Evolutionary conservation across 257 asterid genomes (phyloP).

Genomic region (Gentiana straminea): DNA sequence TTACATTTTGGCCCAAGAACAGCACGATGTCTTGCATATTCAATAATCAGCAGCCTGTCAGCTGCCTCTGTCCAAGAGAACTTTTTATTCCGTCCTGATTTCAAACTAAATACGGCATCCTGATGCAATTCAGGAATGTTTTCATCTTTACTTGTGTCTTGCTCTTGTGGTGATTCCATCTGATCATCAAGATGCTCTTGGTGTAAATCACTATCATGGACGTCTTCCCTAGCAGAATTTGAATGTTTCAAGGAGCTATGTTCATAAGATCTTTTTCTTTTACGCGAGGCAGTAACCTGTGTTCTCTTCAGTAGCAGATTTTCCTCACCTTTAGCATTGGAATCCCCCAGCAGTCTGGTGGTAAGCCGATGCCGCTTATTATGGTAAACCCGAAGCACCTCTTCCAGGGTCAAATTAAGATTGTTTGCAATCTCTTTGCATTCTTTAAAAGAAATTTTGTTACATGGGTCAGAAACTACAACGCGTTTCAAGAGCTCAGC

Average conservation of each 20-base stretch:
- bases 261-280: conserved; percentile 38
- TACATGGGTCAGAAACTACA: conserved; percentile 36
- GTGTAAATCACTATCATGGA: conserved; percentile 24
- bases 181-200: conserved; percentile 22
- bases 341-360: conserved; percentile 35
- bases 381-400: conserved; percentile 77
- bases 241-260: conserved; percentile 31
- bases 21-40: conserved; percentile 72
- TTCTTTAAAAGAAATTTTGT: conserved; percentile 58
- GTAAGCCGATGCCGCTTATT: conserved; percentile 46
- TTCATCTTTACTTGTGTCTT: conserved; percentile 34
- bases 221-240: conserved; percentile 19
- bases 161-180: conserved; percentile 22
- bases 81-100: conserved; percentile 38
- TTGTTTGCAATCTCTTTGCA: conserved; percentile 75
- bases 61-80: conserved; percentile 82
- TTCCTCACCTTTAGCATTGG: conserved; percentile 26
- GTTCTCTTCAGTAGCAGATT: conserved; percentile 23
- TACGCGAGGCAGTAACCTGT: conserved; percentile 25
- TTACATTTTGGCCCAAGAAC: conserved; percentile 69
- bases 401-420: conserved; percentile 78
- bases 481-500: conserved; percentile 58
- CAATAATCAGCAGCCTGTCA: conserved; percentile 79
- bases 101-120: conserved; percentile 46
- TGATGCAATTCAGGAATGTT: conserved; percentile 32